Base-by-base conservation (phyloP, 2,329 filamentous ascomycete species). In the Fusarium heterosporum region DNA sequence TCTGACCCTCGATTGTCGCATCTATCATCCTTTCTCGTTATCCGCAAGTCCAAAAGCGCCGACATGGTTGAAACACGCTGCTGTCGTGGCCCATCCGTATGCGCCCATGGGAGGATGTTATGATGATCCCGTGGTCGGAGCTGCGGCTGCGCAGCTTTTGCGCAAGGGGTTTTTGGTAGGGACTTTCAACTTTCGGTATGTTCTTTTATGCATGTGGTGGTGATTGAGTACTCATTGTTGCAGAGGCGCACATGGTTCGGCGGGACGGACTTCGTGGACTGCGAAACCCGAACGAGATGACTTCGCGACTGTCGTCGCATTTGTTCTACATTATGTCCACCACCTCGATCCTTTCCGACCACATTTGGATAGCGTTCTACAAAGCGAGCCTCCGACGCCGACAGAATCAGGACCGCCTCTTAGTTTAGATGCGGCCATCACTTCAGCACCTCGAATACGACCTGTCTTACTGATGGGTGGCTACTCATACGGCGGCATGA, bases 181-280 rank as follows among this genome's bases (percentile, higher is more conserved):
- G 9, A 97, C 93, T 0, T 97, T 98, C 78, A 97, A 98, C 74
- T 97, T 98, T 76, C 87, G 94, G 91, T 94, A 81, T 51, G 78
- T 45, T 17, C n/a, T 14, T 4, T 32, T 28, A 8, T 7, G 26
- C 5, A 8, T 16, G 7, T 4, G 9, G 8, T 14, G 19, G 12
- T 16, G 9, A n/a, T 25, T 14, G 14, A 8, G 13, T 38, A 72
- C 72, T 67, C 16, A 69, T 63, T 1, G 30, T 5, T 62, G 6
- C 26, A 96, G 94, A 79, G 95, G 95, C 48, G 93, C 93, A 0
- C 86, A 87, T 26, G 83, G 83, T 26, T 96, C 93, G 0, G 86
- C 87, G 53, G 93, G 93, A 7, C 85, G 85, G 48, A 97, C 94
- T 1, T 95, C 92, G 25, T 99, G 95, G 95, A 93, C 92, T 2